These are phyloP conservation scores for Cyclotella kingstonii DNA, from an alignment of 108 stramenopile species.

Conservation along the genomic window DNA sequence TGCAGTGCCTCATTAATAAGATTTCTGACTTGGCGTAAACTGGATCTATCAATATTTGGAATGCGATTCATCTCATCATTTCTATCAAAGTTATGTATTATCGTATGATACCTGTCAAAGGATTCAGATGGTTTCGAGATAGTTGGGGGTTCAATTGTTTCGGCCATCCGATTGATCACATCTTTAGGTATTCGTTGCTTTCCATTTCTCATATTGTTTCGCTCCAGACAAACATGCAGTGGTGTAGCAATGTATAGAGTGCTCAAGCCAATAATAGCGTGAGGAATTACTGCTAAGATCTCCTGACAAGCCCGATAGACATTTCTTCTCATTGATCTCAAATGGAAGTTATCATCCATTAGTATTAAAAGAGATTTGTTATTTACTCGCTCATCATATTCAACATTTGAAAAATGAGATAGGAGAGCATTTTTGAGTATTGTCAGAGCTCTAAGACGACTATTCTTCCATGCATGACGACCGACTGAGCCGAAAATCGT, in stretches of 20 bases:
- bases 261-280: slow-evolving; percentile 47
- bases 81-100: slow-evolving; percentile 14
- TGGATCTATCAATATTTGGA: background rate
- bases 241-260: slow-evolving; percentile 54
- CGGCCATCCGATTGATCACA: slow-evolving; percentile 56
- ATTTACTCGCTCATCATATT: background rate
- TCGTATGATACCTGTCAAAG: slow-evolving; percentile 35
- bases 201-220: slow-evolving; percentile 50
- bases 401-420: slow-evolving; percentile 12
- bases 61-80: background rate
- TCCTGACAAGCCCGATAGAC: slow-evolving; percentile 54
- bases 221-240: slow-evolving; percentile 50
- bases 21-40: slow-evolving; percentile 1
- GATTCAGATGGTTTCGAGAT: slow-evolving; percentile 32
- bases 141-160: slow-evolving; percentile 60
- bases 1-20: slow-evolving; percentile 26
- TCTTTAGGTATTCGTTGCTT: slow-evolving; percentile 46
- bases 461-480: slow-evolving; percentile 67
- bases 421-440: slow-evolving; percentile 40
- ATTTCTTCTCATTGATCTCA: slow-evolving; percentile 78
- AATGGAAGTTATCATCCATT: slow-evolving; percentile 82
- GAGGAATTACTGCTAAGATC: slow-evolving; percentile 25
- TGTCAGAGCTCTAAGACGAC: slow-evolving; percentile 49
- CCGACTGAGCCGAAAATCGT: slow-evolving; percentile 13
- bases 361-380: slow-evolving; percentile 44